A percentile compares a stretch with the other conserved stretches of the same genome.
phyloP scores from a whole-genome alignment of 768 basidiomycete species.

The Chalciporus piperatus region DNA sequence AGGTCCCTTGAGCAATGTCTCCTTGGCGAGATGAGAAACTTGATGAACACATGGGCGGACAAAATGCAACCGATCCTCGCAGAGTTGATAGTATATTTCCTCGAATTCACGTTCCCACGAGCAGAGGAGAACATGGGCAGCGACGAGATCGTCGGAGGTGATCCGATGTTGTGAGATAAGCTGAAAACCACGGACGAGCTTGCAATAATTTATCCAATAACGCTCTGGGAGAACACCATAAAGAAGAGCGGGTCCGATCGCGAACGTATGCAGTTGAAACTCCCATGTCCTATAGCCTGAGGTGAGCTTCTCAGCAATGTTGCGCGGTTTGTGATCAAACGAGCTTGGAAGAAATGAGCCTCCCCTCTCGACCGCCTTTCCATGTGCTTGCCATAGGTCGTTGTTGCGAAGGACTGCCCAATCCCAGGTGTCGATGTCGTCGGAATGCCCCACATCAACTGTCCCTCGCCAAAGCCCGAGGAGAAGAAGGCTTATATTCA shows the following conservation, averaged over 20 bases:
- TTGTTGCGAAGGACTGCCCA: not conserved
- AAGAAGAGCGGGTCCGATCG: constrained; percentile 15
- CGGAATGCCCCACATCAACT: too few relatives aligned
- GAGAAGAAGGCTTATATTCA: not conserved
- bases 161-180: constrained; percentile 21
- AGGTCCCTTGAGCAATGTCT: constrained; percentile 23
- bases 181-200: constrained; percentile 16
- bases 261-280: constrained; percentile 12
- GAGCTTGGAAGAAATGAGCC: too few relatives aligned
- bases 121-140: not conserved
- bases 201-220: constrained; percentile 19
- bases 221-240: constrained; percentile 9
- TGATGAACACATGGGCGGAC: constrained; percentile 25
- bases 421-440: not conserved
- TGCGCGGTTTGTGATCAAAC: constrained; percentile 7
- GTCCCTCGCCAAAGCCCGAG: not conserved
- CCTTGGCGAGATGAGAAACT: constrained; percentile 20
- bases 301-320: constrained; percentile 20
- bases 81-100: constrained; percentile 22
- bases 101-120: constrained; percentile 29
- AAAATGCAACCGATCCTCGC: constrained; percentile 26
- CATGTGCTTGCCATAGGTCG: too few relatives aligned
- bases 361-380: too few relatives aligned
- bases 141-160: too few relatives aligned
- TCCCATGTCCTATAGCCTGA: constrained; percentile 26